Conservation (phyloP, 257 asterid genomes). For the Vinca minor region DNA sequence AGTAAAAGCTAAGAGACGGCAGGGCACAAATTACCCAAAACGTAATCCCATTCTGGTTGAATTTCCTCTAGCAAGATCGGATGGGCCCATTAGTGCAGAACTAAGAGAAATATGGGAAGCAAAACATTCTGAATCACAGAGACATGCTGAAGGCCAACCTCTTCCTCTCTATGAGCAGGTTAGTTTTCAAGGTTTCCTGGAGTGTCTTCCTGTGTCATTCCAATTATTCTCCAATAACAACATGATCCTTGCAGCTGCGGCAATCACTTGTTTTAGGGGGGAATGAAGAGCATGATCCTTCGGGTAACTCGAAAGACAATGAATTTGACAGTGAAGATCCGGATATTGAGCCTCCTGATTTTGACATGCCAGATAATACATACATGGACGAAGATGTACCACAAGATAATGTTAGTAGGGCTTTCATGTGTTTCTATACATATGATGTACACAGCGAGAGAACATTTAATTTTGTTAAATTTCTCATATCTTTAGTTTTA, state of each 20-base stretch:
- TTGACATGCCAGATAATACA: conserved; percentile 47
- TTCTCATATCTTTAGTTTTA: conserved; percentile 10
- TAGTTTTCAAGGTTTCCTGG: conserved; percentile 1
- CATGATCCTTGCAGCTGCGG: conserved; percentile 57
- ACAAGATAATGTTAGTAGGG: conserved; percentile 40
- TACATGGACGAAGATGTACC: conserved; percentile 29
- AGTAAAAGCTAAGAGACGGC: conserved; percentile 50
- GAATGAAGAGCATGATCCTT: conserved; percentile 29
- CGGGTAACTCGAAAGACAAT: conserved; percentile 25
- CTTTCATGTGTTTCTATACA: neutral
- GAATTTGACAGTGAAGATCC: conserved; percentile 63
- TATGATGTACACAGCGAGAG: neutral
- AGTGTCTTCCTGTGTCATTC: neutral
- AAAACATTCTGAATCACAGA: conserved; percentile 28
- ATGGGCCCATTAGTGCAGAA: conserved; percentile 54
- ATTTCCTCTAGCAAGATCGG: conserved; percentile 69
- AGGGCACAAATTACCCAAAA: conserved; percentile 33
- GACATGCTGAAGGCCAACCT: conserved; percentile 30
- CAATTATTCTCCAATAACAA: neutral
- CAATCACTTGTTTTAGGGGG: conserved; percentile 53
- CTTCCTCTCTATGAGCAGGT: conserved; percentile 70
- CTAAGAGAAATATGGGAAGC: conserved; percentile 65
- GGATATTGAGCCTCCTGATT: conserved; percentile 45
- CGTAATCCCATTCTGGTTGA: conserved; percentile 34
- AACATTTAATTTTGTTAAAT: neutral